Conservation (phyloP, 306 rosid genomes). For the Citrullus amarus region DNA sequence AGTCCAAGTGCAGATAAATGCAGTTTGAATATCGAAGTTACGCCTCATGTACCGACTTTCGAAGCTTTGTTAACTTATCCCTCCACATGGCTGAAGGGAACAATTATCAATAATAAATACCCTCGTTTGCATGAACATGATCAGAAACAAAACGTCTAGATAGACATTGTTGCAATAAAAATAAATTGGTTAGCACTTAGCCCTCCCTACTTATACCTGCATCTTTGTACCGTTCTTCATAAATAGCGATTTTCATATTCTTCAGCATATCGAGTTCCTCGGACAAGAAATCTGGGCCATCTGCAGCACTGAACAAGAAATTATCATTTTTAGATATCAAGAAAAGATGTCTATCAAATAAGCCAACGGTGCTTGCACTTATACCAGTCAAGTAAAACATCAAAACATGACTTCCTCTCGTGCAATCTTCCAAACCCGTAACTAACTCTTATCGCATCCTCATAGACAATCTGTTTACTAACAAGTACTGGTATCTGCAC, state of each 20-base stretch:
- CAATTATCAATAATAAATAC: slow-evolving; percentile 7
- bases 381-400: slow-evolving; percentile 91
- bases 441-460: slow-evolving; percentile 68
- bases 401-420: slow-evolving; percentile 42
- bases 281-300: slow-evolving; percentile 63
- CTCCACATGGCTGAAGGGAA: slow-evolving; percentile 74
- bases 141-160: neutral
- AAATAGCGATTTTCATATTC: slow-evolving; percentile 56
- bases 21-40: slow-evolving; percentile 6
- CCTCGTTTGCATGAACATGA: neutral
- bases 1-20: neutral
- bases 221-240: slow-evolving; percentile 71
- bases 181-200: neutral
- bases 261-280: slow-evolving; percentile 71
- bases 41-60: slow-evolving; percentile 42
- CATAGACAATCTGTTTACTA: slow-evolving; percentile 61
- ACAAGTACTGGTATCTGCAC: slow-evolving; percentile 94
- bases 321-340: slow-evolving; percentile 4
- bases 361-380: slow-evolving; percentile 7
- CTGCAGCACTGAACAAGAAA: slow-evolving; percentile 49
- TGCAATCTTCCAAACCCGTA: slow-evolving; percentile 63
- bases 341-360: neutral
- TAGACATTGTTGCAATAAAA: neutral
- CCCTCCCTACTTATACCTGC: slow-evolving; percentile 44
- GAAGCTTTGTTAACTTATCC: slow-evolving; percentile 61